Evolutionary conservation across 805 yeast genomes (phyloP).

Genomic region (Clavispora fructus): DNA sequence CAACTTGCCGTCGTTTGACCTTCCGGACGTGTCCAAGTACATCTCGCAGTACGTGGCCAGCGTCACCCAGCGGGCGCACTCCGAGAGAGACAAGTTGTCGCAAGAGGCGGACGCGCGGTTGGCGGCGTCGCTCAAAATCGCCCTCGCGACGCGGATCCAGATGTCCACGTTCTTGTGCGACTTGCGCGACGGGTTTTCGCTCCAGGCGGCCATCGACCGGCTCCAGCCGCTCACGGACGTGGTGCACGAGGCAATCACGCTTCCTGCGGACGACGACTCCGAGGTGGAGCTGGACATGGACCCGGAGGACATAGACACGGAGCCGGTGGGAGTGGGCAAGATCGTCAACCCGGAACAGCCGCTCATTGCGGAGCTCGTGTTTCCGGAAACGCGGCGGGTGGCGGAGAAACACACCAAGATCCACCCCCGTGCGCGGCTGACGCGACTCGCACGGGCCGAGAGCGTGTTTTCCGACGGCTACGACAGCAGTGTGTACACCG

Average conservation of each 20-base stretch:
- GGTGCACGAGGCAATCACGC: conserved; percentile 42
- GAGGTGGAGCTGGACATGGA: conserved; percentile 19
- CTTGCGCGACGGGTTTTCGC: conserved; percentile 41
- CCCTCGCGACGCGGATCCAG: conserved; percentile 37
- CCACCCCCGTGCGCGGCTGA: background rate
- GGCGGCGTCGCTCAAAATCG: conserved; percentile 32
- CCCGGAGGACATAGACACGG: conserved; percentile 36
- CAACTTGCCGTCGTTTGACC: conserved; percentile 17
- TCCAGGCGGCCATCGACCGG: conserved; percentile 48
- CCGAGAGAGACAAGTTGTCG: conserved; percentile 5
- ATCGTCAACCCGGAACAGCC: conserved; percentile 47
- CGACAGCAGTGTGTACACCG: conserved; percentile 11
- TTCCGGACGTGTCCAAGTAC: conserved; percentile 27
- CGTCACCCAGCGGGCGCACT: conserved; percentile 2
- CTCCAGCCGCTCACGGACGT: conserved; percentile 43
- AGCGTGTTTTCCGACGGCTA: conserved; percentile 12
- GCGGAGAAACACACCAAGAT: background rate
- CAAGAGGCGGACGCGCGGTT: conserved; percentile 15
- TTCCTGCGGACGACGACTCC: conserved; percentile 47
- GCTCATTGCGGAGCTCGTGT: conserved; percentile 46
- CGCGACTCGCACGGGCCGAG: background rate
- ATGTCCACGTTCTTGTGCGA: conserved; percentile 38
- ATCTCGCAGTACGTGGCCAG: conserved; percentile 21
- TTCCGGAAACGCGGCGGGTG: conserved; percentile 34
- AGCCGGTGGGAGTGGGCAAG: conserved; percentile 50